phyloP scores from a whole-genome alignment of 768 basidiomycete genomes.

The Exidia glandulosa region DNA sequence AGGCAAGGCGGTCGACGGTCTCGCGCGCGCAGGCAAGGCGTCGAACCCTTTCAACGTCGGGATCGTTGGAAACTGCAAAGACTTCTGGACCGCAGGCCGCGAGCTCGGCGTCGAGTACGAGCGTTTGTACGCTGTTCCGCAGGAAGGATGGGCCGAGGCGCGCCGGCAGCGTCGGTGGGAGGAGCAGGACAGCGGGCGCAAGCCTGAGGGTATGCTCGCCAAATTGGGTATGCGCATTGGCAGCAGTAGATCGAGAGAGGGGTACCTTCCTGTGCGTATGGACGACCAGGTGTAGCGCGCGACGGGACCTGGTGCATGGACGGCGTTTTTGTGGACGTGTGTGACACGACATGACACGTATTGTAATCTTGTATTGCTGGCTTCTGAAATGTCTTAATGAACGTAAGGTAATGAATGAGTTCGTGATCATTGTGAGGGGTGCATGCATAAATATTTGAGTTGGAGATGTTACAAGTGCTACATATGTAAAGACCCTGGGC shows the following conservation, averaged over 20 bases:
- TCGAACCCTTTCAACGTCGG: conserved; percentile 91
- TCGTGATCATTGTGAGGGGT: too few relatives aligned
- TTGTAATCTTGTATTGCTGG: not conserved
- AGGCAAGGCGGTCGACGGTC: conserved; percentile 79
- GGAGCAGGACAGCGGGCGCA: conserved; percentile 41
- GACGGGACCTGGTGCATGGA: too few relatives aligned
- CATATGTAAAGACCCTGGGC: too few relatives aligned
- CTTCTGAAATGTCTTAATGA: too few relatives aligned
- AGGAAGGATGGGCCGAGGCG: conserved; percentile 73
- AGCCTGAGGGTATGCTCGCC: conserved; percentile 37
- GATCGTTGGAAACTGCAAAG: conserved; percentile 64
- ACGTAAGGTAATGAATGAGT: too few relatives aligned
- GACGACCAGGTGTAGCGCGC: conserved; percentile 11
- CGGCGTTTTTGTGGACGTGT: too few relatives aligned
- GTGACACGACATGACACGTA: not conserved
- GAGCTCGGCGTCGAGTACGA: conserved; percentile 90
- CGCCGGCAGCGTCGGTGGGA: conserved; percentile 43
- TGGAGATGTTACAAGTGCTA: too few relatives aligned
- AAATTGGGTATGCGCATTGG: conserved; percentile 23
- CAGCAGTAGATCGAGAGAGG: conserved; percentile 23
- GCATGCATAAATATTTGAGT: too few relatives aligned
- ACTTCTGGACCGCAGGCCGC: conserved; percentile 85
- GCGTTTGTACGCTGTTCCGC: conserved; percentile 76
- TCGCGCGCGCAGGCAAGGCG: conserved; percentile 62
- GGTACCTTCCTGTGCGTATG: conserved; percentile 53